Evolutionary conservation across 495 filamentous ascomycete genomes (phyloP).

Genomic region (Annulohypoxylon moriforme): DNA sequence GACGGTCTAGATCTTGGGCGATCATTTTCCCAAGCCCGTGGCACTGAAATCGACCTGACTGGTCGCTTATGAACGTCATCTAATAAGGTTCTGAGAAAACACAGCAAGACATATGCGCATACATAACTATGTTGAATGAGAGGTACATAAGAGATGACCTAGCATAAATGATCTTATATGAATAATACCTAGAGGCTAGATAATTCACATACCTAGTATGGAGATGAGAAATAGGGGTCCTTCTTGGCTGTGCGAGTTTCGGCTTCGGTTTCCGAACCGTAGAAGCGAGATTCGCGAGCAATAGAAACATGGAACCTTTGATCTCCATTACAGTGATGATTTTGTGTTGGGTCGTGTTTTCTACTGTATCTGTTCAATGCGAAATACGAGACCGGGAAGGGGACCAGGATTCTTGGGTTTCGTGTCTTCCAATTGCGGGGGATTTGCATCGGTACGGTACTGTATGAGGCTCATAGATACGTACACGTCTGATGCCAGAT

Average conservation of each 20-base stretch:
- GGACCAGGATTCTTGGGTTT: conserved; percentile 10
- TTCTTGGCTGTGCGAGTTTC: conserved; percentile 3
- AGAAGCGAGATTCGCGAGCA: not conserved
- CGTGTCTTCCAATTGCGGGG: conserved; percentile 24
- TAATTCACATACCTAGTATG: not conserved
- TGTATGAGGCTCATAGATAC: conserved; percentile 10
- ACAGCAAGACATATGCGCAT: no score
- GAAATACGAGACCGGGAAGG: conserved; percentile 21
- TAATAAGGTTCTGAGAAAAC: conserved; percentile 35
- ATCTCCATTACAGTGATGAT: conserved; percentile 1
- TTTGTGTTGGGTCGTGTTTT: conserved; percentile 4
- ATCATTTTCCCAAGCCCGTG: conserved; percentile 30
- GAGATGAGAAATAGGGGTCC: not conserved
- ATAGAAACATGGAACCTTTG: conserved; percentile 1
- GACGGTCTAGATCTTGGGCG: conserved; percentile 27
- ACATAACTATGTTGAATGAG: conserved; percentile 22
- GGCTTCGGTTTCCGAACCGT: conserved; percentile 16
- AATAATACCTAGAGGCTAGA: no score
- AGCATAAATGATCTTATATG: no score
- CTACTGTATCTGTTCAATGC: not conserved
- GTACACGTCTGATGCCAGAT: not conserved
- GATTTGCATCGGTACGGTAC: not conserved
- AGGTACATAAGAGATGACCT: no score
- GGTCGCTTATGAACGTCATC: conserved; percentile 6
- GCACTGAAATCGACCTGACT: conserved; percentile 18